These are phyloP conservation scores for Phellopilus nigrolimitatus DNA, from an alignment of 1,284 basidiomycete genomes.

Conservation along the genomic window DNA sequence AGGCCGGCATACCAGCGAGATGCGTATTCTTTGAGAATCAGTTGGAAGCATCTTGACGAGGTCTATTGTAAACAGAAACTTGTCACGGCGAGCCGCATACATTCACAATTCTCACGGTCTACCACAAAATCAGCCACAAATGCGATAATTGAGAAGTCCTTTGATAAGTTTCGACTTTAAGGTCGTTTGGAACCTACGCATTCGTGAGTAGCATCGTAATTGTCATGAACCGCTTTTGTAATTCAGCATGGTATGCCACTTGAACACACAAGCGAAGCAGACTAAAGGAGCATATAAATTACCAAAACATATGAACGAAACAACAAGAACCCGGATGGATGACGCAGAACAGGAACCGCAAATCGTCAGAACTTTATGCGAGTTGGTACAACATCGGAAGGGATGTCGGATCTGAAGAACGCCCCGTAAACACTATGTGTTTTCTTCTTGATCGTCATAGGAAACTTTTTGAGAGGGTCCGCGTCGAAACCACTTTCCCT, in stretches of 20 bases:
- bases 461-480: conserved; percentile 83
- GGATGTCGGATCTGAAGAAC: conserved; percentile 75
- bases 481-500: conserved; percentile 83
- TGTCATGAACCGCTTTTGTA: no score
- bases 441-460: conserved; percentile 97
- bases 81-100: background rate
- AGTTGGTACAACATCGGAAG: conserved; percentile 72
- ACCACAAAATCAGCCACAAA: no score
- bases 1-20: background rate
- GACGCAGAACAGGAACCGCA: no score
- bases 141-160: no score
- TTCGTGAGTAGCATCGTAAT: no score
- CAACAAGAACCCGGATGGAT: no score
- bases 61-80: background rate
- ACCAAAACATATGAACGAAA: no score
- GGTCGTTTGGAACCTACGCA: no score
- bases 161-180: no score
- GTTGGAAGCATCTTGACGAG: background rate
- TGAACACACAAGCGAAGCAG: no score
- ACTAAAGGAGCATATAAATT: background rate
- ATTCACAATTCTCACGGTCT: no score
- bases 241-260: no score
- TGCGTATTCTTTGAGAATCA: conserved; percentile 3
- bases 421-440: conserved; percentile 81
- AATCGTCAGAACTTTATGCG: conserved; percentile 74